Percentiles rank a stretch among this genome's conserved stretches.
Evolutionary conservation across 139 green algal genomes (phyloP).

Genomic region (Chlamydomonas sp.): DNA sequence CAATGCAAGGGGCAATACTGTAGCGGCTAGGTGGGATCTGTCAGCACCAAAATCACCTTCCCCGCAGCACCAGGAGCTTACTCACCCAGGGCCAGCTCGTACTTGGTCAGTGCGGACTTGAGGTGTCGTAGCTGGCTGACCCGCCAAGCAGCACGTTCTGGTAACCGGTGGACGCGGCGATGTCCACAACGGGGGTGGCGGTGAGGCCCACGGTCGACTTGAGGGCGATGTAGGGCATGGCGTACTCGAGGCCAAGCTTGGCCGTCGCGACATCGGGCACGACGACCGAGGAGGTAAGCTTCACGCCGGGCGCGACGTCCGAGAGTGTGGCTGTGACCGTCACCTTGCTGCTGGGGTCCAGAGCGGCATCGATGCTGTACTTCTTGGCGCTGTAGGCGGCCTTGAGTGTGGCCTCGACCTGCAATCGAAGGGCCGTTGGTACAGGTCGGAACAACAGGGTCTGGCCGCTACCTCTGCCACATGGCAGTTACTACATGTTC

Average conservation of each 20-base stretch:
- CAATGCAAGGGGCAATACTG: too few relatives aligned
- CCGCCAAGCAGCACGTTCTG: slow-evolving; percentile 48
- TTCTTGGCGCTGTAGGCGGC: slow-evolving; percentile 46
- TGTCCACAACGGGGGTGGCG: slow-evolving; percentile 53
- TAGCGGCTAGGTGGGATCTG: too few relatives aligned
- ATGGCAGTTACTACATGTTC: too few relatives aligned
- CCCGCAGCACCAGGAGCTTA: not conserved
- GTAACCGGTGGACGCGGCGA: slow-evolving; percentile 49
- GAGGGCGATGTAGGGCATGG: slow-evolving; percentile 38
- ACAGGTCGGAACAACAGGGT: too few relatives aligned
- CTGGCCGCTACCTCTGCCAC: too few relatives aligned
- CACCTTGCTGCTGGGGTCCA: slow-evolving; percentile 18
- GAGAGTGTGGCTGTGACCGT: not conserved
- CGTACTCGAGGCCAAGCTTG: slow-evolving; percentile 63
- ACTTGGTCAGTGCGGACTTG: slow-evolving; percentile 59
- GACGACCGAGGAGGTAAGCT: slow-evolving; percentile 25
- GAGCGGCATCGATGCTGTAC: slow-evolving; percentile 32
- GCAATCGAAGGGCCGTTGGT: too few relatives aligned
- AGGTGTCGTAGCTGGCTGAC: slow-evolving; percentile 47
- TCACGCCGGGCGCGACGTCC: slow-evolving; percentile 42
- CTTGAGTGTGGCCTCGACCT: slow-evolving; percentile 44
- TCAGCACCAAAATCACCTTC: too few relatives aligned
- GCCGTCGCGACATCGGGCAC: slow-evolving; percentile 46
- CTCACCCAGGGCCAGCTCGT: slow-evolving; percentile 57
- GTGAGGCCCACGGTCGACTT: slow-evolving; percentile 56